phyloP scores from a whole-genome alignment of 805 yeast genomes.

The Candida ipomoeae region DNA sequence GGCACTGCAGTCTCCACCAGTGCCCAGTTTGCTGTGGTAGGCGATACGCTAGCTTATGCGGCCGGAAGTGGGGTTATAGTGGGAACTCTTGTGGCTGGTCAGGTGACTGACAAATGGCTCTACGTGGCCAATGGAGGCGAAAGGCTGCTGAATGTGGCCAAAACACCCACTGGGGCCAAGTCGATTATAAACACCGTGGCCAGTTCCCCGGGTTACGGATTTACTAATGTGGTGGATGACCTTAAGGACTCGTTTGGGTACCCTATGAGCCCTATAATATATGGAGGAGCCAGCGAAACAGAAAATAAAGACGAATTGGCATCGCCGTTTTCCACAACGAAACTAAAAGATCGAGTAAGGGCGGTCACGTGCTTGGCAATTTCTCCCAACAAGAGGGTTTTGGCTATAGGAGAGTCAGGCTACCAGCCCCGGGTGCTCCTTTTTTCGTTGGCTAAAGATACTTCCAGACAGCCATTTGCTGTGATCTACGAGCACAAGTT shows the following conservation, averaged over 20 bases:
- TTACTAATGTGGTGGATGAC: background rate
- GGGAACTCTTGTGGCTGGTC: slow-evolving; percentile 21
- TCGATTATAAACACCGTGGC: no score
- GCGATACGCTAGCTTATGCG: slow-evolving; percentile 45
- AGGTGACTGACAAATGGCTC: slow-evolving; percentile 39
- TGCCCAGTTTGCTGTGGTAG: slow-evolving; percentile 39
- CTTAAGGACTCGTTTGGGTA: slow-evolving; percentile 36
- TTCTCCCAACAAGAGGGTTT: slow-evolving; percentile 47
- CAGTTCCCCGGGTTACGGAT: no score
- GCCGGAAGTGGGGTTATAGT: slow-evolving; percentile 63
- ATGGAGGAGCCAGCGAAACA: slow-evolving; percentile 10
- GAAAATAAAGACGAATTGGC: slow-evolving; percentile 1
- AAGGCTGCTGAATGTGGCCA: no score
- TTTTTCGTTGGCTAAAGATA: slow-evolving; percentile 52
- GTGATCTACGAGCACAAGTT: slow-evolving; percentile 59
- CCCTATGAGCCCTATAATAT: slow-evolving; percentile 15
- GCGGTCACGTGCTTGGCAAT: slow-evolving; percentile 55
- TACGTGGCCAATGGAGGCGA: slow-evolving; percentile 44
- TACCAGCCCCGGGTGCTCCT: slow-evolving; percentile 62
- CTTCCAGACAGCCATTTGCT: slow-evolving; percentile 47
- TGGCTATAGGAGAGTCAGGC: slow-evolving; percentile 72
- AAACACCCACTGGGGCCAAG: no score
- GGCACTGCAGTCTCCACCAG: slow-evolving; percentile 47
- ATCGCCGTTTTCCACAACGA: slow-evolving; percentile 7
- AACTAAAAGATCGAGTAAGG: slow-evolving; percentile 41